Percentiles rank a stretch among this genome's conserved stretches.
phyloP scores from a whole-genome alignment of 208 protist genomes.

The Leishmania amazonensis region DNA sequence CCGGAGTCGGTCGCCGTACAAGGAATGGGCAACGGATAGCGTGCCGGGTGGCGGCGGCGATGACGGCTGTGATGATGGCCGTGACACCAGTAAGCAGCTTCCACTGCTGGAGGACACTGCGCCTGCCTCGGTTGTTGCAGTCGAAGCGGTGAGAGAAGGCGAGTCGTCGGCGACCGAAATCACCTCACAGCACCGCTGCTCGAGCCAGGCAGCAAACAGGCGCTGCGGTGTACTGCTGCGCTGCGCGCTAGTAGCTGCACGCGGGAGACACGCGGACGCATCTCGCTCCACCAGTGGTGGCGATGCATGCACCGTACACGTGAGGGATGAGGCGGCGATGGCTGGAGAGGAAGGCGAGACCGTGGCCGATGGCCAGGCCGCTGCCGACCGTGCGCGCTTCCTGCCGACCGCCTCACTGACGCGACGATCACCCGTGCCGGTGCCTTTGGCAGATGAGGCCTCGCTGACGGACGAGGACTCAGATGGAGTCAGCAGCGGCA shows the following conservation, averaged over 20 bases:
- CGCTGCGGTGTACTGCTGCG: conserved; percentile 11
- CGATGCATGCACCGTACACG: neutral
- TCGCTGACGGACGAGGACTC: neutral
- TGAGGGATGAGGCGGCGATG: neutral
- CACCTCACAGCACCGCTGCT: conserved; percentile 5
- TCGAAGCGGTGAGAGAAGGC: neutral
- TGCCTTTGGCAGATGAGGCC: neutral
- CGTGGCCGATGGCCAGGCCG: neutral
- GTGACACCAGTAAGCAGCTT: neutral
- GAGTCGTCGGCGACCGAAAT: neutral
- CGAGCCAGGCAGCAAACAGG: conserved; percentile 10
- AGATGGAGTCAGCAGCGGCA: neutral
- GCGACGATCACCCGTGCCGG: neutral
- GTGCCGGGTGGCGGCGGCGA: neutral
- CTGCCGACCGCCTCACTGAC: neutral
- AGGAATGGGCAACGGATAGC: neutral
- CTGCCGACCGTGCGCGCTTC: neutral
- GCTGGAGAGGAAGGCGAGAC: neutral
- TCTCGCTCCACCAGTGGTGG: neutral
- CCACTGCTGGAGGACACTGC: neutral
- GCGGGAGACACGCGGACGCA: too few relatives aligned
- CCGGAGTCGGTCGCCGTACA: neutral
- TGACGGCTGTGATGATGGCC: neutral
- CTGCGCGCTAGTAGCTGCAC: neutral
- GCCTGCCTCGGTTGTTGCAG: neutral